These are phyloP conservation scores for Pleurotus ostreatus DNA, from an alignment of 768 basidiomycete genomes.

Conservation along the genomic window DNA sequence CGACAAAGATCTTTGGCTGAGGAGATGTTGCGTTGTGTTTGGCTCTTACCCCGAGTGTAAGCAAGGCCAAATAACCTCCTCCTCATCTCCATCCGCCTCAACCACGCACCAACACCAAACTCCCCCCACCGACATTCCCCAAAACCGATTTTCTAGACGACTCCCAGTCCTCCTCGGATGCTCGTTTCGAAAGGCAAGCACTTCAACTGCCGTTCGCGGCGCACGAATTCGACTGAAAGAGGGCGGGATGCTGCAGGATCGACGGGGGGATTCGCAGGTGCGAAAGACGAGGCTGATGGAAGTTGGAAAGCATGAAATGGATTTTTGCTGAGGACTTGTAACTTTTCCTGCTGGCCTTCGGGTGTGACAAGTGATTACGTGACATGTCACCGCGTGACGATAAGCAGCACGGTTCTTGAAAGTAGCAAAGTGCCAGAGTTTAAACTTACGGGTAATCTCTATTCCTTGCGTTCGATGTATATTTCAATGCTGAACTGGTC, in stretches of 20 bases:
- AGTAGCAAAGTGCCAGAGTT: too few species aligned
- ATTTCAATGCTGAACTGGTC: too few species aligned
- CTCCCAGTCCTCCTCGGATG: not conserved
- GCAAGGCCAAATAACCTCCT: conserved; percentile 2
- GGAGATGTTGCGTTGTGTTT: not conserved
- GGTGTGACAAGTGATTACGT: not conserved
- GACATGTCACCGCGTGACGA: not conserved
- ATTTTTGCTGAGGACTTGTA: not conserved
- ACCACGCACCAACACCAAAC: conserved; percentile 1
- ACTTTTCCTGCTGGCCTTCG: not conserved
- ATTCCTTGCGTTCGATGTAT: too few species aligned
- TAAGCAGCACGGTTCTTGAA: too few species aligned
- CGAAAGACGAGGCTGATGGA: not conserved
- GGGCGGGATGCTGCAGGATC: not conserved
- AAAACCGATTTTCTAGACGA: not conserved
- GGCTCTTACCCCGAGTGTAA: not conserved
- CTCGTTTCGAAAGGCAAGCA: not conserved
- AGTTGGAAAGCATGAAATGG: conserved; percentile 6
- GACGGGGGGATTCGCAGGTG: not conserved
- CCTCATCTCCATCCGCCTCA: conserved; percentile 6
- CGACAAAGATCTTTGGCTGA: conserved; percentile 4
- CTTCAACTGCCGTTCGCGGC: not conserved
- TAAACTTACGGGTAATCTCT: too few species aligned
- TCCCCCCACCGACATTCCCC: not conserved
- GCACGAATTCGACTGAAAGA: not conserved